Base-by-base conservation (phyloP, 164 flowering plant species). In the Nymphaea thermarum region DNA sequence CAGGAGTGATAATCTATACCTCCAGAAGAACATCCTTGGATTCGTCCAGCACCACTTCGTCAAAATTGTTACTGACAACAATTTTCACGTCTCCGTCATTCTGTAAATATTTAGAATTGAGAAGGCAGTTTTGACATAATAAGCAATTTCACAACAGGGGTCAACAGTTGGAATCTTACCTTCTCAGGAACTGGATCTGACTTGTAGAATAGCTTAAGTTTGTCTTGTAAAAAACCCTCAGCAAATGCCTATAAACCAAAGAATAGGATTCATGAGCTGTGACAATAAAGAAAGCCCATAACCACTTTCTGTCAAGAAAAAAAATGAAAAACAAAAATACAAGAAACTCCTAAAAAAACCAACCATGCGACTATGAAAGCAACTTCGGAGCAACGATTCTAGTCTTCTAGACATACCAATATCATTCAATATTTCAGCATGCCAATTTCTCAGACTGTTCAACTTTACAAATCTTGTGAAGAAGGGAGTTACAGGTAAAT, bases 1-100 rank as follows among this genome's bases (percentile, higher is more conserved):
- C 4, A 43, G 44, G 25, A 12, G 15, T 6, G 44, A 15, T 16
- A 17, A 66, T 65, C 60, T 55, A 10, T 83, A 95, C 98, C 99
- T 95, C 96, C 60, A 95, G 93, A 78, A 95, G 94, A 67, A 95
- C 99, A 80, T 95, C 99, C 78, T 95, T 95, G 8, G 99, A 90
- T 75, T 95, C 98, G 66, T 95, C 97, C 80, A 95, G 76, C 59
- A 95, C 93, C 65, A 92, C 86, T 55, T 87, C 94, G 71, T 95
- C 99, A 69, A 95, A 92, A 78, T 87, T 95, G 70, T 95, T 71
- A 10, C 97, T 93, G 36, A 92, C 97, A 42, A 92, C 90, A 66
- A 92, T 84, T 76, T 90, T 90, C 75, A 92, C 91, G 79, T 90
- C 96, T 5, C 82, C 94, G 69, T 88, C 91, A 74, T 90, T 92